A percentile compares a stretch with the other conserved stretches of the same genome.
These are phyloP conservation scores for Geosiphon pyriformis DNA, from an alignment of 192 early-diverging fungal genomes.

Conservation along the genomic window DNA sequence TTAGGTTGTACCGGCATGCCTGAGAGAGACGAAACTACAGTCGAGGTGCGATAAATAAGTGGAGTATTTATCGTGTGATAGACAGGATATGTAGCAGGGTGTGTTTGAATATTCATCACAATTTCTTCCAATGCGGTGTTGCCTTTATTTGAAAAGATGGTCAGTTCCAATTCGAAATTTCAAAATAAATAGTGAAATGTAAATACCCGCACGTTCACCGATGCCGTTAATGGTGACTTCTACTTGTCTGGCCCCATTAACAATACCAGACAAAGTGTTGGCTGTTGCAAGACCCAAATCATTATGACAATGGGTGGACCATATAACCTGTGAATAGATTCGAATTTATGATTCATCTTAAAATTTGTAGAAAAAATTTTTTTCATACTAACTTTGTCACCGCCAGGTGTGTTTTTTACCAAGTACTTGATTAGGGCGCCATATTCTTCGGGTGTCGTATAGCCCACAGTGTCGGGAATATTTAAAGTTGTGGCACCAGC, in stretches of 20 bases:
- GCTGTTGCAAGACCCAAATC: slow-evolving; percentile 96
- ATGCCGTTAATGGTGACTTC: slow-evolving; percentile 98
- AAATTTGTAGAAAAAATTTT: no score
- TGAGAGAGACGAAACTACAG: slow-evolving; percentile 80
- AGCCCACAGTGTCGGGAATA: slow-evolving; percentile 98
- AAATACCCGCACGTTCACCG: slow-evolving; percentile 79
- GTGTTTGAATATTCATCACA: slow-evolving; percentile 92
- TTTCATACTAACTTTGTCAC: slow-evolving; percentile 59
- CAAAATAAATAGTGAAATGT: not conserved
- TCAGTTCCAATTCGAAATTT: slow-evolving; percentile 14
- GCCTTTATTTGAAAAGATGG: slow-evolving; percentile 41
- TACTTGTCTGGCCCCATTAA: slow-evolving; percentile 90
- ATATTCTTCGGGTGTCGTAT: slow-evolving; percentile 88
- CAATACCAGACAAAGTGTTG: slow-evolving; percentile 87
- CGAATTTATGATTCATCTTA: not conserved
- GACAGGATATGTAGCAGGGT: slow-evolving; percentile 83
- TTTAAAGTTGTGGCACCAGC: slow-evolving; percentile 94
- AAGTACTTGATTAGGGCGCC: slow-evolving; percentile 82
- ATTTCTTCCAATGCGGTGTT: slow-evolving; percentile 96
- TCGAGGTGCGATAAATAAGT: slow-evolving; percentile 81
- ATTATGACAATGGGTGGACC: slow-evolving; percentile 98
- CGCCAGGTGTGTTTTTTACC: slow-evolving; percentile 64
- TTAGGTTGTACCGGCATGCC: slow-evolving; percentile 97
- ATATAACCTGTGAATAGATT: slow-evolving; percentile 44
- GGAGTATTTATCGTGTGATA: slow-evolving; percentile 87